Evolutionary conservation across 306 rosid species (phyloP).

Genomic region (Alnus glutinosa): DNA sequence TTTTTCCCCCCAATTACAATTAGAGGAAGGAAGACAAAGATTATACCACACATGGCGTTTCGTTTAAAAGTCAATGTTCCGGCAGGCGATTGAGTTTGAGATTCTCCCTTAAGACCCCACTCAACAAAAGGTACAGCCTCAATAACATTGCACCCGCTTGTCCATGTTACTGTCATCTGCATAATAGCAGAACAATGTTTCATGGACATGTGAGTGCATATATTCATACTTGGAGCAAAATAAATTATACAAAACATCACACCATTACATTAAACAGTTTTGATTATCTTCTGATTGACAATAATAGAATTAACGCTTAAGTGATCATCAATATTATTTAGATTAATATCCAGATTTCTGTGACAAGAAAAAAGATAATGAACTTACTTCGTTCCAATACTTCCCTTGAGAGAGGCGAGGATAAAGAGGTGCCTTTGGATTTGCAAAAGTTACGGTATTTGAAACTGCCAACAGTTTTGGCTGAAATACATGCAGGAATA

Average conservation of each 20-base stretch:
- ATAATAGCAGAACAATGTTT: not conserved
- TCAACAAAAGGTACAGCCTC: conserved; percentile 49
- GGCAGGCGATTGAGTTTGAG: conserved; percentile 36
- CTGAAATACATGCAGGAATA: not conserved
- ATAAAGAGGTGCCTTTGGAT: conserved; percentile 54
- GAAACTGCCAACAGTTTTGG: conserved; percentile 56
- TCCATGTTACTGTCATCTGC: conserved; percentile 63
- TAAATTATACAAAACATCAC: not conserved
- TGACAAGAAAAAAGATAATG: not conserved
- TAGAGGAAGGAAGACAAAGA: not conserved
- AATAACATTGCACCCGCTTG: conserved; percentile 47
- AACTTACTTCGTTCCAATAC: conserved; percentile 45
- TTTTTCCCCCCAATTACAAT: too few relatives aligned
- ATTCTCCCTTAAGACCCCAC: conserved; percentile 40
- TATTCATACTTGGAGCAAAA: not conserved
- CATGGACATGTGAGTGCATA: not conserved
- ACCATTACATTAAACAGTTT: not conserved
- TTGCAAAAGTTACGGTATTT: conserved; percentile 38
- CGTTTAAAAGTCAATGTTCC: conserved; percentile 44
- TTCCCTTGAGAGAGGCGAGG: conserved; percentile 61
- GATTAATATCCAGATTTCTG: not conserved
- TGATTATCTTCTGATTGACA: not conserved
- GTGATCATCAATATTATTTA: too few relatives aligned
- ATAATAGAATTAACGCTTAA: not conserved
- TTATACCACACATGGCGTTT: conserved; percentile 48